phyloP scores from a whole-genome alignment of 305 asterid species.

The Plantago coronopus region DNA sequence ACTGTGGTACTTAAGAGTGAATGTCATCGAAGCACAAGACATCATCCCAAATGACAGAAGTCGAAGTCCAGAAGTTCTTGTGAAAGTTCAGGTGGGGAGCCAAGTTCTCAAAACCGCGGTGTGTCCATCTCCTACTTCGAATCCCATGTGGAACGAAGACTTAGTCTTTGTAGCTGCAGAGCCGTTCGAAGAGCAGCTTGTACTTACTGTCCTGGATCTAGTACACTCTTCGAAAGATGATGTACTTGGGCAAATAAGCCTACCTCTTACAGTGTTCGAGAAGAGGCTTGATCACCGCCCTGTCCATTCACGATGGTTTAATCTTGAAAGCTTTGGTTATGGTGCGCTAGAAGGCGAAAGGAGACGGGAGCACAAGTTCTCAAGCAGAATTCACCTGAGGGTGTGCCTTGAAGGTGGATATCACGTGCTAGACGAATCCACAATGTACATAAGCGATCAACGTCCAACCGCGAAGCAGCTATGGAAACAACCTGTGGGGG shows the following conservation, averaged over 20 bases:
- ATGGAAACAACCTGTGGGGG: conserved; percentile 53
- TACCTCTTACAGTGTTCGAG: conserved; percentile 38
- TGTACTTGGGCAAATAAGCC: conserved; percentile 33
- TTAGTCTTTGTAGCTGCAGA: conserved; percentile 53
- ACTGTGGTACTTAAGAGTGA: conserved; percentile 58
- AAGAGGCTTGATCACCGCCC: conserved; percentile 55
- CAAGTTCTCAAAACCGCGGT: conserved; percentile 42
- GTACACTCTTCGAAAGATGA: conserved; percentile 49
- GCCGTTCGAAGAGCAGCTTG: conserved; percentile 53
- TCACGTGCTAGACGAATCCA: conserved; percentile 53
- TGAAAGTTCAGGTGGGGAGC: conserved; percentile 46
- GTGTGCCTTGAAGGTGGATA: conserved; percentile 60
- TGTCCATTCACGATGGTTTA: conserved; percentile 49
- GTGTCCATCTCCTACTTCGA: conserved; percentile 39
- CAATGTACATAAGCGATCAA: conserved; percentile 52
- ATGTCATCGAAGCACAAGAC: conserved; percentile 59
- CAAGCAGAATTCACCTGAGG: conserved; percentile 45
- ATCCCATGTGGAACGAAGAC: conserved; percentile 57
- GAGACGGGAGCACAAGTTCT: conserved; percentile 40
- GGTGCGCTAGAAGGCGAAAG: conserved; percentile 39
- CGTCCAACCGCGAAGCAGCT: conserved; percentile 56
- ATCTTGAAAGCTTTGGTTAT: conserved; percentile 45
- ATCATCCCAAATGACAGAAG: conserved; percentile 41
- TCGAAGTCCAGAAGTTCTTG: conserved; percentile 43
- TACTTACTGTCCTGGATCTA: conserved; percentile 44